Percentiles rank a stretch among this genome's conserved stretches.
These are phyloP conservation scores for Lactarius indigo DNA, from an alignment of 768 basidiomycete species.

Conservation along the genomic window DNA sequence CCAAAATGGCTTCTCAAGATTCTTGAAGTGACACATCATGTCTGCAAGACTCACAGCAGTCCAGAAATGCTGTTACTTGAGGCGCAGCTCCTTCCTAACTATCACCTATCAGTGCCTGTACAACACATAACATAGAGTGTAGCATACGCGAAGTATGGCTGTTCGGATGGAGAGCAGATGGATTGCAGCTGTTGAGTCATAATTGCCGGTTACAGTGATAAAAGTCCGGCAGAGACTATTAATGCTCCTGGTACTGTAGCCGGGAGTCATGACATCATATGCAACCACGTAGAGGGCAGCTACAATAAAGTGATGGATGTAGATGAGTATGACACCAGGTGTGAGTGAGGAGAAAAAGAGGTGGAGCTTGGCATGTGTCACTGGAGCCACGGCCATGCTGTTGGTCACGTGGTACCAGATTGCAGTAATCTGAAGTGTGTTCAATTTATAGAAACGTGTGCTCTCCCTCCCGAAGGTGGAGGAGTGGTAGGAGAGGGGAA, in stretches of 20 bases:
- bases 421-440: too few relatives aligned
- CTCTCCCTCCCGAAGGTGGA: constrained; percentile 1
- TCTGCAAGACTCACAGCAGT: constrained; percentile 84
- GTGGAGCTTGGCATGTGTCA: too few relatives aligned
- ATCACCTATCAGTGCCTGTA: neutral
- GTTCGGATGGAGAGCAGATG: constrained; percentile 93
- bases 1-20: constrained; percentile 78
- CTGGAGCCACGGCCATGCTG: too few relatives aligned
- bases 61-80: constrained; percentile 98
- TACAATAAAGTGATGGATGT: too few relatives aligned
- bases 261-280: constrained; percentile 93
- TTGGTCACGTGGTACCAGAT: too few relatives aligned
- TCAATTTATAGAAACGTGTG: too few relatives aligned
- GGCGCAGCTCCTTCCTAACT: constrained; percentile 84
- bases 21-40: constrained; percentile 91
- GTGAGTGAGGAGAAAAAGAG: too few relatives aligned
- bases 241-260: constrained; percentile 78
- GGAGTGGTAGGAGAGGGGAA: constrained; percentile 6
- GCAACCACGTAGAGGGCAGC: too few relatives aligned
- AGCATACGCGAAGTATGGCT: constrained; percentile 62
- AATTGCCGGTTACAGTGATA: constrained; percentile 70
- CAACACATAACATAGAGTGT: neutral
- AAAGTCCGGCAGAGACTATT: constrained; percentile 82
- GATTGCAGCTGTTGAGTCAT: constrained; percentile 91
- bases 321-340: too few relatives aligned